These are phyloP conservation scores for Amorphotheca resinae DNA, from an alignment of 495 filamentous ascomycete genomes.

Conservation along the genomic window DNA sequence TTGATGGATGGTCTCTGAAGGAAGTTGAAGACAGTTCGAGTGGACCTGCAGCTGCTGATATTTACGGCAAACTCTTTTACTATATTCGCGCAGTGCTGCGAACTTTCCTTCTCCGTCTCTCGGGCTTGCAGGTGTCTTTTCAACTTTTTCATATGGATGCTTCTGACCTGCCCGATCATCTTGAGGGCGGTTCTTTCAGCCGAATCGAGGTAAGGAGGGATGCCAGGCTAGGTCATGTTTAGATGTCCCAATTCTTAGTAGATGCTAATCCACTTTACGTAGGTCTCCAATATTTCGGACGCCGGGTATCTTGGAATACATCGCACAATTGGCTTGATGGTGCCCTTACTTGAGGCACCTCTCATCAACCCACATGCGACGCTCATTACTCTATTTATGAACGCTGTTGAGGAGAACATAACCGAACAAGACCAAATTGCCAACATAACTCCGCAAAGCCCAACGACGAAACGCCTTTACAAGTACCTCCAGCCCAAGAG, in stretches of 20 bases:
- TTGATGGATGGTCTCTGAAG: conserved; percentile 18
- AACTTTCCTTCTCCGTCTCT: conserved; percentile 9
- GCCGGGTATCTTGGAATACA: conserved; percentile 14
- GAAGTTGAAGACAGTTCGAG: conserved; percentile 16
- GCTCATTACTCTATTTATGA: conserved; percentile 22
- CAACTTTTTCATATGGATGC: conserved; percentile 7
- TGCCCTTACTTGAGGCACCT: conserved; percentile 18
- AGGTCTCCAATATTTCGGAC: conserved; percentile 17
- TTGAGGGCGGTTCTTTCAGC: conserved; percentile 2
- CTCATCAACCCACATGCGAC: conserved; percentile 20
- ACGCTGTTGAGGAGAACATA: conserved; percentile 19
- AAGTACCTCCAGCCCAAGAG: background rate
- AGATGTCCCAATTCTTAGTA: background rate
- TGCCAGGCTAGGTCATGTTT: background rate
- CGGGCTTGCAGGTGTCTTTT: conserved; percentile 4
- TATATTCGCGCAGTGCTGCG: conserved; percentile 15
- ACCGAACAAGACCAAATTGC: conserved; percentile 6
- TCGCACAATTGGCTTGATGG: conserved; percentile 2
- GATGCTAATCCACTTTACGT: background rate
- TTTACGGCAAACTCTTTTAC: conserved; percentile 25
- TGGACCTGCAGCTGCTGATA: conserved; percentile 11
- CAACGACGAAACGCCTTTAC: background rate
- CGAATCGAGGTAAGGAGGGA: conserved; percentile 14
- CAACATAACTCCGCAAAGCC: background rate
- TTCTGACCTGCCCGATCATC: conserved; percentile 2